phyloP scores from a whole-genome alignment of 441 rosid genomes.

The Brassica balearica region DNA sequence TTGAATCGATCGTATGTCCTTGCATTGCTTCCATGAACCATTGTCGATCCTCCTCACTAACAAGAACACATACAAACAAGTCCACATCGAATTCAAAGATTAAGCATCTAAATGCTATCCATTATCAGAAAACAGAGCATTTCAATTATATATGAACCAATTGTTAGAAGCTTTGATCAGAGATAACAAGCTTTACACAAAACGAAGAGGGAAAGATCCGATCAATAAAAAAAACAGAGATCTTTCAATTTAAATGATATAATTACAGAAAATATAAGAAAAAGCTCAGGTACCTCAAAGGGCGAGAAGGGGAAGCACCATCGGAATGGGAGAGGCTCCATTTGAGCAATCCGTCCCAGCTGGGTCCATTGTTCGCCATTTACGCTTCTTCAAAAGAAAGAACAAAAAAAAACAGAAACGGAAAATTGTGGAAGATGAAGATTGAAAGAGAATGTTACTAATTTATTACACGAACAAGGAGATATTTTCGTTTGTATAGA shows the following conservation, averaged over 20 bases:
- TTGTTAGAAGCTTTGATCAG: background rate
- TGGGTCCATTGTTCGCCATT: conserved; percentile 79
- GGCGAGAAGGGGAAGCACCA: conserved; percentile 55
- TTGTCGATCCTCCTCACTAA: conserved; percentile 82
- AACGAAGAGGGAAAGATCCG: background rate
- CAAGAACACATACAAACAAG: background rate
- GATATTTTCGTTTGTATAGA: conserved; percentile 29
- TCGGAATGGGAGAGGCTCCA: conserved; percentile 89
- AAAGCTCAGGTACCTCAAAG: conserved; percentile 49
- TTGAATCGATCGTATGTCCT: conserved; percentile 69
- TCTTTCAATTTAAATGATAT: background rate
- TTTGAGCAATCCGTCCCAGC: conserved; percentile 85
- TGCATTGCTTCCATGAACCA: conserved; percentile 99
- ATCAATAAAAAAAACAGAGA: background rate
- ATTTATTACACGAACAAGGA: conserved; percentile 25
- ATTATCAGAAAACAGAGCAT: background rate
- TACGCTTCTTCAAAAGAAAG: background rate
- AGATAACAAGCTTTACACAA: background rate
- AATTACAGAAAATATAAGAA: conserved; percentile 20
- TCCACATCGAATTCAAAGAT: no score
- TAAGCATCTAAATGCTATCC: conserved; percentile 1
- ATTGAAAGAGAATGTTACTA: background rate
- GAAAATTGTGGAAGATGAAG: background rate
- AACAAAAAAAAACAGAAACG: background rate
- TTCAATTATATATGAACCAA: no score